Conservation (phyloP, 2,329 filamentous ascomycete species). For the Pseudogymnoascus sp. region DNA sequence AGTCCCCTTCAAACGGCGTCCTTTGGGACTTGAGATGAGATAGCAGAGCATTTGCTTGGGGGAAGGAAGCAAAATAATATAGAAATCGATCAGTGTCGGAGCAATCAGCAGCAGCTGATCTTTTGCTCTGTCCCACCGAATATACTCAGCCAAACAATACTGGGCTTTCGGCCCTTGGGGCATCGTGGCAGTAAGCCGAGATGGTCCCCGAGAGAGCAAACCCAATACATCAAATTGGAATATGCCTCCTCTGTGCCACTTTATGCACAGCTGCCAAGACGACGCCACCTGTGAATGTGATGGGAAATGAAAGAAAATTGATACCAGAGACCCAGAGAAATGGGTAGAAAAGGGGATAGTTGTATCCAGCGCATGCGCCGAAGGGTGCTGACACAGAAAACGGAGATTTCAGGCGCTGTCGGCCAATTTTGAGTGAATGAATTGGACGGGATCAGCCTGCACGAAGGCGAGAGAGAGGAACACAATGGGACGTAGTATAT, state of each 20-base stretch:
- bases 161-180: conserved; percentile 1
- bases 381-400: background rate
- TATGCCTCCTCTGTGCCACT: background rate
- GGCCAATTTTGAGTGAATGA: background rate
- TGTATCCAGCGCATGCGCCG: background rate
- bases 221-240: conserved; percentile 4
- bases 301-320: background rate
- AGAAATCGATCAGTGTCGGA: background rate
- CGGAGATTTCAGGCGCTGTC: background rate
- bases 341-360: background rate
- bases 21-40: background rate
- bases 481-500: conserved; percentile 1
- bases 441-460: conserved; percentile 6
- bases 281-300: conserved; percentile 1
- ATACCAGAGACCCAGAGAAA: background rate
- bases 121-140: conserved; percentile 3
- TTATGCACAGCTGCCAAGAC: background rate
- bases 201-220: background rate
- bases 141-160: background rate
- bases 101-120: background rate
- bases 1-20: background rate
- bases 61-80: background rate
- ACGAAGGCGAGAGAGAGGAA: background rate
- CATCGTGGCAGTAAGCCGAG: background rate
- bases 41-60: background rate